Evolutionary conservation across 2,329 filamentous ascomycete genomes (phyloP).

Genomic region (Penicillium palitans): DNA sequence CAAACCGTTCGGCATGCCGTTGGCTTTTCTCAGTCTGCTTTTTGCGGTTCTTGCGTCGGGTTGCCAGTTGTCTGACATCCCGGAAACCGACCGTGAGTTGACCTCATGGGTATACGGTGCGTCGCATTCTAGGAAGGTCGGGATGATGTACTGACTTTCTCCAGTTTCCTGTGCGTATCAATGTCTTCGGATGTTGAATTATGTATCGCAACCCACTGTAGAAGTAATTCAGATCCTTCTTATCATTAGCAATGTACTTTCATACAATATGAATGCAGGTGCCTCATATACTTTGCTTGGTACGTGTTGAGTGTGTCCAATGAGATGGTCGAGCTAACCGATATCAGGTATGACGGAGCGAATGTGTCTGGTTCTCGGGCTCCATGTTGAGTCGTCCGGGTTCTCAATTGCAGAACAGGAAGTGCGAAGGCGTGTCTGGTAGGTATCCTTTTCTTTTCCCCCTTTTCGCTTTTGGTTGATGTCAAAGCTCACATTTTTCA

Average conservation of each 20-base stretch:
- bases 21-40: constrained; percentile 60
- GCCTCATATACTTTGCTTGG: constrained; percentile 62
- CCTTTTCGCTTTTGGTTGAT: background rate
- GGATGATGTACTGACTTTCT: constrained; percentile 18
- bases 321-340: constrained; percentile 21
- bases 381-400: constrained; percentile 56
- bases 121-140: constrained; percentile 21
- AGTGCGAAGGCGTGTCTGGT: constrained; percentile 41
- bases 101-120: constrained; percentile 64
- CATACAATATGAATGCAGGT: constrained; percentile 65
- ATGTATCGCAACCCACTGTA: constrained; percentile 60
- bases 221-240: constrained; percentile 63
- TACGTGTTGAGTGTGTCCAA: constrained; percentile 22
- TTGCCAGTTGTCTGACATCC: constrained; percentile 59
- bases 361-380: constrained; percentile 58
- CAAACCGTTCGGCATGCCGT: constrained; percentile 57
- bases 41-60: constrained; percentile 64
- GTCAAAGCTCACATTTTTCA: constrained; percentile 5
- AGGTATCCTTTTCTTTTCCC: constrained; percentile 9
- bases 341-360: constrained; percentile 36
- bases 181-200: constrained; percentile 64
- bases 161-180: constrained; percentile 65
- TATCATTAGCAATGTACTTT: constrained; percentile 62
- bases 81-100: constrained; percentile 59
- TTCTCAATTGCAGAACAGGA: constrained; percentile 48